A percentile compares a stretch with the other conserved stretches of the same genome.
These are phyloP conservation scores for Solanum aculeatissimum DNA, from an alignment of 305 asterid species.

Conservation along the genomic window DNA sequence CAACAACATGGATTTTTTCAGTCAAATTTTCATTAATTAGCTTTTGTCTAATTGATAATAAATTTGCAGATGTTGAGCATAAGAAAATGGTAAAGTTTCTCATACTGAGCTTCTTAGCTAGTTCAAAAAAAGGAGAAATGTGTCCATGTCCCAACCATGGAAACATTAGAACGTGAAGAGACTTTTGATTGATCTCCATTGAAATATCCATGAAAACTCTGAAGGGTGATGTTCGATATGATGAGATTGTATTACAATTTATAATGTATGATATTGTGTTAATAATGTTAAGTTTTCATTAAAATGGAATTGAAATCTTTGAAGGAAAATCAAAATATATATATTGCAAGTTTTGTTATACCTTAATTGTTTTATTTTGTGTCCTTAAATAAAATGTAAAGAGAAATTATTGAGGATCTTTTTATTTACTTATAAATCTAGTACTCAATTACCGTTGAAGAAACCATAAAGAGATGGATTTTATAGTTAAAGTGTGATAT, in stretches of 20 bases:
- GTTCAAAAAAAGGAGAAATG: constrained; percentile 4
- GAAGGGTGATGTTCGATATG: neutral
- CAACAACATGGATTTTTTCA: neutral
- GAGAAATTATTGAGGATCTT: neutral
- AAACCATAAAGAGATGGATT: neutral
- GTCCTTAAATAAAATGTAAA: neutral
- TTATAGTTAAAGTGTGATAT: neutral
- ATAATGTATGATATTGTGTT: neutral
- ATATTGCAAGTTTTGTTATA: neutral
- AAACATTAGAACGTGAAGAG: neutral
- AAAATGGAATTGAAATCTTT: neutral
- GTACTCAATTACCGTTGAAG: neutral
- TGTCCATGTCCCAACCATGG: constrained; percentile 12
- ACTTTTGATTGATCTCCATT: neutral
- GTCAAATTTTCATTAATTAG: neutral
- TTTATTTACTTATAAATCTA: neutral
- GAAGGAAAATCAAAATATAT: neutral
- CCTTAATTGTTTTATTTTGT: neutral
- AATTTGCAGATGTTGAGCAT: neutral
- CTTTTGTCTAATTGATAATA: neutral
- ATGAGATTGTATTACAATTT: neutral
- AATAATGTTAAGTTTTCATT: neutral
- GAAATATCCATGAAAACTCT: neutral
- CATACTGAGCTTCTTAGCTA: neutral
- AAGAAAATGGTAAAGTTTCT: neutral